Base-by-base conservation (phyloP, 768 basidiomycete genomes). In the Leccinum subgranulosum region DNA sequence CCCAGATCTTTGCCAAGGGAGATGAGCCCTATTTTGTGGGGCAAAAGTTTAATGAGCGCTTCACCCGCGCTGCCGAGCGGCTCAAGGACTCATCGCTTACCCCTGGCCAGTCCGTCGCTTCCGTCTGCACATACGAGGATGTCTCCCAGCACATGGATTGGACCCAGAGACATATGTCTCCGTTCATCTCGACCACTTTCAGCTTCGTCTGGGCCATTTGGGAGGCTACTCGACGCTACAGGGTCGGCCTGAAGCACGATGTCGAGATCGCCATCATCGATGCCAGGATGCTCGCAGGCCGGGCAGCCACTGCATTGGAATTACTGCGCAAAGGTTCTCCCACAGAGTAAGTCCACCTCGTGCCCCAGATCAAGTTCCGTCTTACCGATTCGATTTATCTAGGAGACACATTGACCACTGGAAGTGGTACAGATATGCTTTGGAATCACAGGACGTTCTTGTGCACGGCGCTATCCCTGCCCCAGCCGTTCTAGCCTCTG, bases 171-270 rank as follows among this genome's bases (percentile, higher is more conserved):
- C 75, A 83, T 5, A 77, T 81, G 19, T 92, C 90, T 0, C 78
- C 83, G 5, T 91, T 82, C 59, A 80, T 91, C 46, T 87, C 89
- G 3, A 81, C 87, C 2, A 90, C 89, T 6, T 90, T 91, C 69
- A 90, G 86, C 74, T 88, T 91, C 62, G 81, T 80, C 36, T 92
- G 90, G 90, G 84, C 88, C 8, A 78, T 91, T 36, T 92, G 88
- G 88, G 90, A 92, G 68, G 90, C 88, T 4, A 78, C 87, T 21
- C 77, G 87, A 56, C 83, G 90, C n/a, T 89, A 88, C 66, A 83
- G 85, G 63, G 73, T 78, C 36, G 84, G 84, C 39, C 73, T 90
- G 53, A 91, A 92, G 69, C 87, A 89, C 59, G 84, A 88, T 55
- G 74, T 92, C 28, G 81, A 91, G 69, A 89, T 92, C 60, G 89